Percentiles rank a stretch among this genome's conserved stretches.
Evolutionary conservation across 2,329 filamentous ascomycete species (phyloP).

Genomic region (Sarocladium strictum): DNA sequence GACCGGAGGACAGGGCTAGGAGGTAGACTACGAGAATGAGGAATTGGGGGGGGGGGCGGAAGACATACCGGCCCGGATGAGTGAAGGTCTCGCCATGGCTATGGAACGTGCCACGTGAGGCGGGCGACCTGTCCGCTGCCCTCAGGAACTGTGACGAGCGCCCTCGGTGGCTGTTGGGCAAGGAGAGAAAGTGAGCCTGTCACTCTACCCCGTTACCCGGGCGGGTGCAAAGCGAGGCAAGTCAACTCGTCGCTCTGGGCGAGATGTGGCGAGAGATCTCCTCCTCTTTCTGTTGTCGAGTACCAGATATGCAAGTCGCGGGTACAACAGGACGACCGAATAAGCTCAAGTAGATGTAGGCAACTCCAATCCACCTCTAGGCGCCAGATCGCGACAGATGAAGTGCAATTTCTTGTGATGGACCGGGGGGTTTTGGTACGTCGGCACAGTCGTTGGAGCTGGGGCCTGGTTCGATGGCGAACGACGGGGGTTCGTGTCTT

Average conservation of each 20-base stretch:
- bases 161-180: not conserved
- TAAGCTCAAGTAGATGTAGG: not conserved
- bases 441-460: not conserved
- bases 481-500: not conserved
- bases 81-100: slow-evolving; percentile 54
- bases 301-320: not conserved
- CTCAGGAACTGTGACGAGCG: slow-evolving; percentile 9
- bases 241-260: not conserved
- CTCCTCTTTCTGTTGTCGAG: not conserved
- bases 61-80: slow-evolving; percentile 55
- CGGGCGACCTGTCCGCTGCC: not conserved
- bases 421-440: slow-evolving; percentile 1
- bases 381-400: not conserved
- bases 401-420: not conserved
- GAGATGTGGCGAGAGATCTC: not conserved
- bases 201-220: not conserved
- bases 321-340: not conserved
- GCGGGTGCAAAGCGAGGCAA: not conserved
- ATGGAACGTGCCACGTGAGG: slow-evolving; percentile 8
- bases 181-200: slow-evolving; percentile 7
- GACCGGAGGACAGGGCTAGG: slow-evolving; percentile 10
- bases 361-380: not conserved
- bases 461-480: not conserved
- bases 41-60: slow-evolving; percentile 2
- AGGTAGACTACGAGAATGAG: slow-evolving; percentile 15